These are phyloP conservation scores for Citrus cavaleriei DNA, from an alignment of 345 rosid species.

Conservation along the genomic window DNA sequence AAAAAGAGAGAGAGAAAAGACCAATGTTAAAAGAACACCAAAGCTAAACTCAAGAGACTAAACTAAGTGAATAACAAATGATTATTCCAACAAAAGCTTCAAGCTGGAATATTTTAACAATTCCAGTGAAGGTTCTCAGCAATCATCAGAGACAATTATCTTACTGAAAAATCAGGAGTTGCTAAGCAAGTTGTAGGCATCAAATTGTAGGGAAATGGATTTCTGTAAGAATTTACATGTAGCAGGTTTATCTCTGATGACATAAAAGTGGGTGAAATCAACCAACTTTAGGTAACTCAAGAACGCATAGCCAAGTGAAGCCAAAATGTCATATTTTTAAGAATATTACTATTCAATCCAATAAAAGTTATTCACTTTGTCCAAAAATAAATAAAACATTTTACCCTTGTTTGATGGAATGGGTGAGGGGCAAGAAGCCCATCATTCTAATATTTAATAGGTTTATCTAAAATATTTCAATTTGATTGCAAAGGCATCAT, in stretches of 20 bases:
- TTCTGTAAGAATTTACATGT: not conserved
- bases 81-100: not conserved
- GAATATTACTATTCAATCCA: not conserved
- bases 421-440: not conserved
- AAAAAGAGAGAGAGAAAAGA: not conserved
- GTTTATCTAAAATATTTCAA: not conserved
- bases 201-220: not conserved
- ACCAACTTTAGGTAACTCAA: not conserved
- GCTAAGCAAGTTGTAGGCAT: not conserved
- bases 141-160: not conserved
- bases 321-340: not conserved
- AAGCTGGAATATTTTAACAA: not conserved
- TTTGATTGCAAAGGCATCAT: not conserved
- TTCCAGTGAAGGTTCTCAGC: not conserved
- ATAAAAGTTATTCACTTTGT: not conserved
- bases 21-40: not conserved
- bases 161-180: not conserved
- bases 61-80: slow-evolving; percentile 9
- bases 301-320: not conserved
- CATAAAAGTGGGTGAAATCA: not conserved
- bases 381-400: not conserved
- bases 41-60: slow-evolving; percentile 5
- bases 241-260: not conserved
- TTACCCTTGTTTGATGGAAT: not conserved
- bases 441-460: not conserved